Base-by-base conservation (phyloP, 129 eudicot species). In the Helichrysum umbraculigerum region DNA sequence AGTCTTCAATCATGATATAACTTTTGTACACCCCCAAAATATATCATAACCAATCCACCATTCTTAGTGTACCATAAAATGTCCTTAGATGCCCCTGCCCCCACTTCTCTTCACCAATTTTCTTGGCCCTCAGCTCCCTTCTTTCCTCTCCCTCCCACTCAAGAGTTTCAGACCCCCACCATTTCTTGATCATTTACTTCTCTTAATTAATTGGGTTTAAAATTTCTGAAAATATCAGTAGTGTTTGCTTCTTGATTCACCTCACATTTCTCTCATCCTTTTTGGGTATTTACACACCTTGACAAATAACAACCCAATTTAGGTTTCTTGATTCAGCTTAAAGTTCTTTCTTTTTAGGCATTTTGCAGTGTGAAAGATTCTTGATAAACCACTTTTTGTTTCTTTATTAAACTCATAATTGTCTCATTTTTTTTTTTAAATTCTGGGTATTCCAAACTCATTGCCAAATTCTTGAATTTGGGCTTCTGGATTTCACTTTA, bases 21-120 rank as follows among this genome's bases (percentile, higher is more conserved):
- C 75, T 66, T 80, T 80, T 79, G 74, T 50, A 66, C 79, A 73
- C 74, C 70, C 79, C 75, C 54, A 41, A 39, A 57, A 39, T 80
- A 39, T 80, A 73, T 77, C 42, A 73, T 52, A 28, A 61, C 67
- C 52, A 33, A 22, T 42, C 58, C 66, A 64, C 68, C 72, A 79
- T 44, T 56, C 78, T 65, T 54, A 65, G 8, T 56, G 83, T 79
- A 73, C 79, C 83, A 73, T 66, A 79, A 73, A 73, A 73, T 66
- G 83, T 80, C 83, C 79, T 78, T 56, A 57, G 75, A 73, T 80
- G 63, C 79, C 75, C 75, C 63, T 80, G 63, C 79, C 75, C 75
- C 63, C 78, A 66, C 73, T 76, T 52, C 79, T 73, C 44, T 58
- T 67, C 83, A 79, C 83, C 62, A 66, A 59, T 51, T 79, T 78